phyloP scores from a whole-genome alignment of 768 basidiomycete genomes.

The Dioszegia hungarica region DNA sequence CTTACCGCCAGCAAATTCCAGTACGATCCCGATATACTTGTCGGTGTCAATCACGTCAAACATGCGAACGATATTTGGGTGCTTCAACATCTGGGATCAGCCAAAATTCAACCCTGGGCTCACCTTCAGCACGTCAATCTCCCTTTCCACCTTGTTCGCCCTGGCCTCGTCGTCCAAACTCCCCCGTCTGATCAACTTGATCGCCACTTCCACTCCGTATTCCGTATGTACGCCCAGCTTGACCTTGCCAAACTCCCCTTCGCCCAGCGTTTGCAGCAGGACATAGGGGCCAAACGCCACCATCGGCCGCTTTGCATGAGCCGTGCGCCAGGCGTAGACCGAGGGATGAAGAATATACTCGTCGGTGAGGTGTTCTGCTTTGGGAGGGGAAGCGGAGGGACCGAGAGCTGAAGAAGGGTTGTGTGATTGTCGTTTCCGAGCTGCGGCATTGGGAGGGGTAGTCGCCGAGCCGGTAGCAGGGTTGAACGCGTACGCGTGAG shows the following conservation, averaged over 20 bases:
- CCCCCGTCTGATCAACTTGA: slow-evolving; percentile 89
- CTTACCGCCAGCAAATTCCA: slow-evolving; percentile 89
- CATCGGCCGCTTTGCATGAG: slow-evolving; percentile 48
- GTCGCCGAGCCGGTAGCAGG: slow-evolving; percentile 18
- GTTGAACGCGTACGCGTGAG: slow-evolving; percentile 18
- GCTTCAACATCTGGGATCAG: slow-evolving; percentile 70
- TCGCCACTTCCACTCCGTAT: slow-evolving; percentile 97
- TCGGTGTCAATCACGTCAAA: slow-evolving; percentile 99
- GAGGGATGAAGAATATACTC: slow-evolving; percentile 49
- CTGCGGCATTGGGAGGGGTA: slow-evolving; percentile 6
- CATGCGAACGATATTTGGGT: slow-evolving; percentile 94
- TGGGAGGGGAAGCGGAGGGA: slow-evolving; percentile 27
- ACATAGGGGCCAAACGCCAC: slow-evolving; percentile 84
- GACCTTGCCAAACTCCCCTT: slow-evolving; percentile 98
- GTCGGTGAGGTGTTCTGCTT: slow-evolving; percentile 37
- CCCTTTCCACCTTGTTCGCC: slow-evolving; percentile 92
- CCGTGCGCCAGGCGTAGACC: slow-evolving; percentile 45
- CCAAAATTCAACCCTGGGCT: slow-evolving; percentile 42
- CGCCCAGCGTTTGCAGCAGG: slow-evolving; percentile 89
- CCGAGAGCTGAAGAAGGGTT: slow-evolving; percentile 34
- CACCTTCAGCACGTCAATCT: slow-evolving; percentile 94
- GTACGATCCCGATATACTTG: slow-evolving; percentile 98
- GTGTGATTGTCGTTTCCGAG: slow-evolving; percentile 36
- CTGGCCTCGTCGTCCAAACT: slow-evolving; percentile 76
- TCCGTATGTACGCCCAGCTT: slow-evolving; percentile 91